Conservation (phyloP, 179 eudicot species). For the Kewa caespitosa region DNA sequence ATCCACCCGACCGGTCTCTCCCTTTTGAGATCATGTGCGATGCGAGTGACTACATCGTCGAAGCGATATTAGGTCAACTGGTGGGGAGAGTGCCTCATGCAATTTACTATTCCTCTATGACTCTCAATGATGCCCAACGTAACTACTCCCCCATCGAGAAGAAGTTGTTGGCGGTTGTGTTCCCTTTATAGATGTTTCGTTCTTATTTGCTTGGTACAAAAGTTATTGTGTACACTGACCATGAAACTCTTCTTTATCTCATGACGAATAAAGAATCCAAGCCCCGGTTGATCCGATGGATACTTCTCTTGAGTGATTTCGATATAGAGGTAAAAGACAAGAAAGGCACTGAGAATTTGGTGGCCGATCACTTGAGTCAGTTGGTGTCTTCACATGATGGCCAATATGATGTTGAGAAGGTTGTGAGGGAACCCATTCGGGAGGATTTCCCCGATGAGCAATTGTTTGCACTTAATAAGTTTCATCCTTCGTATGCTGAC, state of each 20-base stretch:
- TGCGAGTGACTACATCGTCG: too few relatives aligned
- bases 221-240: too few relatives aligned
- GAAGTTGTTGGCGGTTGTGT: background rate
- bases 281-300: too few relatives aligned
- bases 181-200: background rate
- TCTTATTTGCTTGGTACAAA: background rate
- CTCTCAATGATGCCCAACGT: background rate
- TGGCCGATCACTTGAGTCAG: too few relatives aligned
- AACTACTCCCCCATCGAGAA: background rate
- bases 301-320: background rate
- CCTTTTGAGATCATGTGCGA: too few relatives aligned
- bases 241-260: too few relatives aligned
- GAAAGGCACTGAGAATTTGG: background rate
- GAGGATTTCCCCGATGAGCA: constrained; percentile 5
- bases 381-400: background rate
- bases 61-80: background rate
- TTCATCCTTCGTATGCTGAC: too few relatives aligned
- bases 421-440: background rate
- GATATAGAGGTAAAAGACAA: too few relatives aligned
- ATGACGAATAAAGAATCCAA: too few relatives aligned
- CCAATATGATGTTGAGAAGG: too few relatives aligned
- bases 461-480: background rate
- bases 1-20: too few relatives aligned
- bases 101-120: background rate
- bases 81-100: background rate